These are phyloP conservation scores for Boletellus emodensis DNA, from an alignment of 768 basidiomycete species.

Conservation along the genomic window DNA sequence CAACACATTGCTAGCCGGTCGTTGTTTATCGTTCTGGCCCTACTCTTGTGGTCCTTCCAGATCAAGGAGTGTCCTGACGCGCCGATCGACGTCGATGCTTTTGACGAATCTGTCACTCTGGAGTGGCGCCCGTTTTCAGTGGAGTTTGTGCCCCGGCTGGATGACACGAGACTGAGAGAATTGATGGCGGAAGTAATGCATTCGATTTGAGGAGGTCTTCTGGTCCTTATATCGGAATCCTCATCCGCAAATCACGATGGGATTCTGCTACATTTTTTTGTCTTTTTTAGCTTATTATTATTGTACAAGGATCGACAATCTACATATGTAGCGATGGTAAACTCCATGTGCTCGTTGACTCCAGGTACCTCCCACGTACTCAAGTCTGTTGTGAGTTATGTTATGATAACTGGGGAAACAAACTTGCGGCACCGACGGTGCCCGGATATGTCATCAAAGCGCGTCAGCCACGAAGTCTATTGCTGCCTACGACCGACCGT, in stretches of 20 bases:
- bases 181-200: neutral
- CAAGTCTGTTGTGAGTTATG: too few species aligned
- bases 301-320: too few species aligned
- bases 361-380: too few species aligned
- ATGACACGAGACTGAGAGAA: neutral
- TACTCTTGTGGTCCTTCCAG: constrained; percentile 58
- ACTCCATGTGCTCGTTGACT: too few species aligned
- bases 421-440: too few species aligned
- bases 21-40: constrained; percentile 55
- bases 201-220: neutral
- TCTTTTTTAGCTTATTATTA: neutral
- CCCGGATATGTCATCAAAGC: too few species aligned
- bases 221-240: neutral
- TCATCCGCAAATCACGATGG: neutral
- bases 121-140: constrained; percentile 57
- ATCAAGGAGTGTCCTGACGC: constrained; percentile 41
- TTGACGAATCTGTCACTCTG: constrained; percentile 55
- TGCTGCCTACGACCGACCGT: too few species aligned
- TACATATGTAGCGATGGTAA: too few species aligned
- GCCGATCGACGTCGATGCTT: constrained; percentile 55
- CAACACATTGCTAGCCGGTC: constrained; percentile 46
- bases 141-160: constrained; percentile 44
- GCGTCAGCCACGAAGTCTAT: too few species aligned
- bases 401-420: too few species aligned
- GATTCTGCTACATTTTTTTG: neutral